These are phyloP conservation scores for Russula griseocarnosa DNA, from an alignment of 768 basidiomycete species.

Conservation along the genomic window DNA sequence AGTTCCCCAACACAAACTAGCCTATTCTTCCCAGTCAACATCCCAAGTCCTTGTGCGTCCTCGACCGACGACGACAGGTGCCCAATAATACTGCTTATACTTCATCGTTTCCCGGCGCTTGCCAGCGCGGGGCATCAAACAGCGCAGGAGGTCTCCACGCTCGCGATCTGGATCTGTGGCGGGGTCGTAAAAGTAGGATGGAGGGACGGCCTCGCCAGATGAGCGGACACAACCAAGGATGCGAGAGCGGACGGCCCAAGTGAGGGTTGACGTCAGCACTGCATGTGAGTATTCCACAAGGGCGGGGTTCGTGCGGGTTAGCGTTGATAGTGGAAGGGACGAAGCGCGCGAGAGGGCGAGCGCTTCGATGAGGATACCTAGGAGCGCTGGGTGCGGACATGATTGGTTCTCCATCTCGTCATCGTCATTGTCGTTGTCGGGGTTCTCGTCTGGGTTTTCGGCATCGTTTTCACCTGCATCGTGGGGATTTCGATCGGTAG, in stretches of 20 bases:
- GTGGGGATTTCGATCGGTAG: not conserved
- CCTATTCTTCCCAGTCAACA: constrained; percentile 29
- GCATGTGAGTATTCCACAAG: not conserved
- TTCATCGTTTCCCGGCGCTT: constrained; percentile 78
- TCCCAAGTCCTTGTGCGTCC: constrained; percentile 24
- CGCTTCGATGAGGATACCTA: constrained; percentile 24
- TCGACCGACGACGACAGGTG: constrained; percentile 43
- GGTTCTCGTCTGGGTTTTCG: not conserved
- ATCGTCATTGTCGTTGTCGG: not conserved
- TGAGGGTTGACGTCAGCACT: constrained; percentile 11
- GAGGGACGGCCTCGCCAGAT: constrained; percentile 21
- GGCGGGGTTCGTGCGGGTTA: constrained; percentile 11
- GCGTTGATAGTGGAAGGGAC: constrained; percentile 12
- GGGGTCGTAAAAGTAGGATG: constrained; percentile 26
- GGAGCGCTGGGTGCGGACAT: constrained; percentile 22
- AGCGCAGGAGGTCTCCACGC: constrained; percentile 21
- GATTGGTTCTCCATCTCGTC: not conserved
- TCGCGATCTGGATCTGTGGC: constrained; percentile 23
- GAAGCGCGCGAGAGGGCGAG: constrained; percentile 28
- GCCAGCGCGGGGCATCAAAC: constrained; percentile 49
- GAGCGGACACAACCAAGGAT: constrained; percentile 22
- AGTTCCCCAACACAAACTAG: too few relatives aligned
- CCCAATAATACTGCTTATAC: constrained; percentile 82
- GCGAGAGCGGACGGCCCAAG: constrained; percentile 23
- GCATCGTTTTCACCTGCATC: not conserved